These are phyloP conservation scores for Erodium maritimum DNA, from an alignment of 345 rosid species.

Conservation along the genomic window DNA sequence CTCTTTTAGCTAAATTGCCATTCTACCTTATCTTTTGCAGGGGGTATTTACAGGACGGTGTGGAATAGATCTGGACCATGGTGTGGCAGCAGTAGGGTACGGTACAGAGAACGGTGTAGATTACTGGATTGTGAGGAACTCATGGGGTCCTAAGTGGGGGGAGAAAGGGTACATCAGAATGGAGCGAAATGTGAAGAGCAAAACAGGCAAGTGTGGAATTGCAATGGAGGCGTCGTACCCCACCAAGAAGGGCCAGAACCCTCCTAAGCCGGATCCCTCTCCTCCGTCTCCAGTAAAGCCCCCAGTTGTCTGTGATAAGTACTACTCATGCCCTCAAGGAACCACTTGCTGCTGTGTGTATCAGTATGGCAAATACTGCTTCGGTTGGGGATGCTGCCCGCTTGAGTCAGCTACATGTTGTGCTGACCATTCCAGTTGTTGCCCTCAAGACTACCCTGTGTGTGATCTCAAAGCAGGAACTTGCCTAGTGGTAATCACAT, in stretches of 20 bases:
- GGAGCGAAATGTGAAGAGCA: constrained; percentile 35
- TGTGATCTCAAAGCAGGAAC: constrained; percentile 56
- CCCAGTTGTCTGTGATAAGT: constrained; percentile 42
- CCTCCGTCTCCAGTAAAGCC: constrained; percentile 55
- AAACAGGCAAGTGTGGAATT: constrained; percentile 70
- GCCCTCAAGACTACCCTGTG: constrained; percentile 63
- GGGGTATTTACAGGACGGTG: constrained; percentile 49
- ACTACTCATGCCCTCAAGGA: constrained; percentile 44
- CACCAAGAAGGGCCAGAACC: constrained; percentile 49
- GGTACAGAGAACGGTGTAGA: constrained; percentile 41
- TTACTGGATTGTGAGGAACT: constrained; percentile 56
- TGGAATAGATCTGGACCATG: constrained; percentile 50
- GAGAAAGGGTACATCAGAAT: constrained; percentile 65
- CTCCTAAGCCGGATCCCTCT: constrained; percentile 62
- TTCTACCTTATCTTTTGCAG: constrained; percentile 15
- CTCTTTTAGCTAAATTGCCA: too few species aligned
- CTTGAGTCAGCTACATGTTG: constrained; percentile 81
- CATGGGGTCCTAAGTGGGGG: constrained; percentile 85
- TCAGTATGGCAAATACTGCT: constrained; percentile 40
- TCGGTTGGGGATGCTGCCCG: constrained; percentile 91
- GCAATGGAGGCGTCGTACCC: constrained; percentile 72
- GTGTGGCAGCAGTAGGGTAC: constrained; percentile 52
- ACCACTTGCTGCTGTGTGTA: constrained; percentile 71
- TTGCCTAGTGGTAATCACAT: constrained; percentile 45
- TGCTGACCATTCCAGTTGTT: constrained; percentile 60